Evolutionary conservation across 2,329 filamentous ascomycete species (phyloP).

Genomic region (Byssothecium circinans): DNA sequence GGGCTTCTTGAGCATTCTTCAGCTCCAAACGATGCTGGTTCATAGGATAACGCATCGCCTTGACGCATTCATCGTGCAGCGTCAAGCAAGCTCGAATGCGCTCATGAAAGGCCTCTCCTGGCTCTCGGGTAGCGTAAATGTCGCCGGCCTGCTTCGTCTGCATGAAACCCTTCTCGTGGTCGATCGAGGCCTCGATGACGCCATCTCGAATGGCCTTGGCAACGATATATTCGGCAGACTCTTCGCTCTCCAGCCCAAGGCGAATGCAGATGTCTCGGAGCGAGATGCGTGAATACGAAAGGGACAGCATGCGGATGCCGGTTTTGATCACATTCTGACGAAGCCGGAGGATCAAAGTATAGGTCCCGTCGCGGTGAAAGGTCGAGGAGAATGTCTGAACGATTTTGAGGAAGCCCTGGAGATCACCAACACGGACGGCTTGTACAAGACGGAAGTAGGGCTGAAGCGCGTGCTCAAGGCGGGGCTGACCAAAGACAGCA

Average conservation of each 20-base stretch:
- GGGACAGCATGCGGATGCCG: constrained; percentile 97
- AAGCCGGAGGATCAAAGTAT: constrained; percentile 90
- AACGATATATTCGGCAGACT: constrained; percentile 98
- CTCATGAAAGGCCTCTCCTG: constrained; percentile 96
- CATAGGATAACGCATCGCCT: constrained; percentile 99
- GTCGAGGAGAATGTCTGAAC: constrained; percentile 79
- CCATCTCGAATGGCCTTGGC: constrained; percentile 97
- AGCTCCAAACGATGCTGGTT: constrained; percentile 97
- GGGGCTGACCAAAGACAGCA: constrained; percentile 86
- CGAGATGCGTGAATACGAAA: constrained; percentile 96
- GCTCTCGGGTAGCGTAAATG: constrained; percentile 93
- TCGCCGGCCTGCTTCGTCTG: constrained; percentile 97
- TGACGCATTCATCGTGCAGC: constrained; percentile 96
- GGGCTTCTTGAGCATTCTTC: constrained; percentile 97
- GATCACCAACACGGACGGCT: constrained; percentile 92
- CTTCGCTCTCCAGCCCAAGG: constrained; percentile 88
- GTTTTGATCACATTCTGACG: constrained; percentile 99
- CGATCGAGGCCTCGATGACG: constrained; percentile 91
- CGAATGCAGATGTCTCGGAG: constrained; percentile 96
- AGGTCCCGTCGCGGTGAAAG: constrained; percentile 92
- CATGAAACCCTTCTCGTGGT: constrained; percentile 95
- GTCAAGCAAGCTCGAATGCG: constrained; percentile 89
- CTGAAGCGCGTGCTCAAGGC: constrained; percentile 82
- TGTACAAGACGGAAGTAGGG: constrained; percentile 94
- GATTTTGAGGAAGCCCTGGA: constrained; percentile 87